Conservation (phyloP, 108 stramenopile genomes). For the Aurantiochytrium sp. region DNA sequence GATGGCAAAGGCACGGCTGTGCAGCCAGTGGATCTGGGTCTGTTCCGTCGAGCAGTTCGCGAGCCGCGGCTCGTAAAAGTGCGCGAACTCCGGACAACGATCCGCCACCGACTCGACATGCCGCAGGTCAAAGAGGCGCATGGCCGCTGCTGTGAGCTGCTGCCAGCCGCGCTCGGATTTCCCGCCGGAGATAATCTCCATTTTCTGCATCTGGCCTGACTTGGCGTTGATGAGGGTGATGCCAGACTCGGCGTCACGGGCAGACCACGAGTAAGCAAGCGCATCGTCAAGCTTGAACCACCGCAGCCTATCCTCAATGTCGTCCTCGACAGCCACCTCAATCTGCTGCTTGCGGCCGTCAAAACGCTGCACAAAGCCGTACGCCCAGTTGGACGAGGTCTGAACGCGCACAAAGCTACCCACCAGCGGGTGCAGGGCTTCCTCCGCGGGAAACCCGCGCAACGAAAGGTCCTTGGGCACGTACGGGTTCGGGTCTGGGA, state of each 20-base stretch:
- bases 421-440: not conserved
- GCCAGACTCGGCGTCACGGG: not conserved
- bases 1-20: not conserved
- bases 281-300: not conserved
- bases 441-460: not conserved
- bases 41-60: not conserved
- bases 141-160: not conserved
- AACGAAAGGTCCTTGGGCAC: not conserved
- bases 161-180: not conserved
- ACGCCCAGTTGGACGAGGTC: not conserved
- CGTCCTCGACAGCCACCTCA: not conserved
- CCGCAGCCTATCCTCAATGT: conserved; percentile 7
- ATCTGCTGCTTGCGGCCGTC: not conserved
- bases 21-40: not conserved
- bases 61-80: not conserved
- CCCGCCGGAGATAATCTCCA: not conserved
- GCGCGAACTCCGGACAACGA: not conserved
- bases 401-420: not conserved
- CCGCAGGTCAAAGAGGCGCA: not conserved
- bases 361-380: conserved; percentile 10
- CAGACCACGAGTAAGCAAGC: not conserved
- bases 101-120: not conserved
- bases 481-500: not conserved
- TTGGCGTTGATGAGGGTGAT: not conserved
- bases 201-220: not conserved